These are phyloP conservation scores for Fusarium oligoseptatum DNA, from an alignment of 2,329 filamentous ascomycete species.

Conservation along the genomic window DNA sequence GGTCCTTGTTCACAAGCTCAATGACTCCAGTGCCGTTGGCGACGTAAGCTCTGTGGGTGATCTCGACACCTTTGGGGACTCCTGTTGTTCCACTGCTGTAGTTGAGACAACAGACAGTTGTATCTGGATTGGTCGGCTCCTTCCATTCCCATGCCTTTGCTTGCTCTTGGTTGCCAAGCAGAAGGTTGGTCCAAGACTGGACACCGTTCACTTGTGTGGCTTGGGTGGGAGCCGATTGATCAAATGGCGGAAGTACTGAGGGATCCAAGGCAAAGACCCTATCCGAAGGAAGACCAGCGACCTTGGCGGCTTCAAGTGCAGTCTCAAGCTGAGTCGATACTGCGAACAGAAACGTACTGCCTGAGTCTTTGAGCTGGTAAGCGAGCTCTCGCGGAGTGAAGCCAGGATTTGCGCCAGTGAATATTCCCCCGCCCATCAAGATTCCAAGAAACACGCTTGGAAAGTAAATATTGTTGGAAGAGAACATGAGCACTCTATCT, in stretches of 20 bases:
- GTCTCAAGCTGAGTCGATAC: slow-evolving; percentile 71
- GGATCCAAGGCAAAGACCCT: slow-evolving; percentile 78
- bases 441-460: slow-evolving; percentile 78
- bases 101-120: slow-evolving; percentile 77
- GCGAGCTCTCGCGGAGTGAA: slow-evolving; percentile 78
- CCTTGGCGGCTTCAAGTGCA: slow-evolving; percentile 74
- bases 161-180: slow-evolving; percentile 59
- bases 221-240: slow-evolving; percentile 46
- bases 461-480: slow-evolving; percentile 81
- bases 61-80: slow-evolving; percentile 84
- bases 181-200: slow-evolving; percentile 72
- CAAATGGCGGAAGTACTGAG: slow-evolving; percentile 46
- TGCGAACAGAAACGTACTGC: slow-evolving; percentile 74
- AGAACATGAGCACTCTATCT: slow-evolving; percentile 80
- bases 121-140: slow-evolving; percentile 62
- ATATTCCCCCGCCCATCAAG: slow-evolving; percentile 82
- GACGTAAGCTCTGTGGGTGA: slow-evolving; percentile 80
- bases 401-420: slow-evolving; percentile 80
- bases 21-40: slow-evolving; percentile 76
- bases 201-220: background rate
- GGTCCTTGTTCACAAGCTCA: slow-evolving; percentile 54
- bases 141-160: slow-evolving; percentile 71
- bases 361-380: slow-evolving; percentile 80
- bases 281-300: slow-evolving; percentile 65
- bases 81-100: slow-evolving; percentile 85